Percentiles rank a stretch among this genome's conserved stretches.
These are phyloP conservation scores for Colletotrichum melonis DNA, from an alignment of 2,329 filamentous ascomycete genomes.

Conservation along the genomic window DNA sequence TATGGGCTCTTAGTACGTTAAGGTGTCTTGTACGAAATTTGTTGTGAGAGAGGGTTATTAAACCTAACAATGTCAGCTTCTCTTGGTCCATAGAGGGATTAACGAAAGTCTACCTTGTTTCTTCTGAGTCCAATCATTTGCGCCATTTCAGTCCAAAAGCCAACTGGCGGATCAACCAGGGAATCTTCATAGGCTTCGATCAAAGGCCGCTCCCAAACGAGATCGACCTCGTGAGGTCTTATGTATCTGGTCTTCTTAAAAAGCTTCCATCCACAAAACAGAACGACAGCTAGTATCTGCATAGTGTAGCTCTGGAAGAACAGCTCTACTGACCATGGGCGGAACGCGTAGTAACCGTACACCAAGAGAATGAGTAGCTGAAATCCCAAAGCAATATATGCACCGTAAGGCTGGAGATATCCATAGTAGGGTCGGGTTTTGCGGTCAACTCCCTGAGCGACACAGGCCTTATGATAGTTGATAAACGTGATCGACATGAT, in stretches of 20 bases:
- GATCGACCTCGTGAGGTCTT: constrained; percentile 64
- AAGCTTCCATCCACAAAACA: constrained; percentile 73
- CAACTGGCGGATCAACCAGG: not conserved
- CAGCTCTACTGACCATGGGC: constrained; percentile 50
- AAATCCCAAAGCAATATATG: constrained; percentile 56
- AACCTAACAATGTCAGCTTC: not conserved
- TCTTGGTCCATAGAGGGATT: not conserved
- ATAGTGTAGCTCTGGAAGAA: constrained; percentile 69
- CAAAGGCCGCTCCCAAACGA: constrained; percentile 69
- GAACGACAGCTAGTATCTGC: constrained; percentile 62
- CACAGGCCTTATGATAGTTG: constrained; percentile 65
- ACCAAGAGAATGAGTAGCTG: constrained; percentile 57
- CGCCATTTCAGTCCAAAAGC: not conserved
- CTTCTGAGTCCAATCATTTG: not conserved
- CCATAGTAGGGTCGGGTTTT: constrained; percentile 66
- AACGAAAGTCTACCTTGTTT: not conserved
- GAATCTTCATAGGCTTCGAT: constrained; percentile 67
- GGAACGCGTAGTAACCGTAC: constrained; percentile 67
- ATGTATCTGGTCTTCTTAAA: constrained; percentile 68
- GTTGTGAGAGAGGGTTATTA: not conserved
- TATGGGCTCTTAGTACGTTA: not conserved
- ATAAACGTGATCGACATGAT: constrained; percentile 67
- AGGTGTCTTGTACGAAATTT: not conserved
- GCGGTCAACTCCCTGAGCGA: constrained; percentile 59
- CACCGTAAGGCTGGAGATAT: constrained; percentile 69